Base-by-base conservation (phyloP, 2,329 filamentous ascomycete genomes). In the Fusarium nygamai region DNA sequence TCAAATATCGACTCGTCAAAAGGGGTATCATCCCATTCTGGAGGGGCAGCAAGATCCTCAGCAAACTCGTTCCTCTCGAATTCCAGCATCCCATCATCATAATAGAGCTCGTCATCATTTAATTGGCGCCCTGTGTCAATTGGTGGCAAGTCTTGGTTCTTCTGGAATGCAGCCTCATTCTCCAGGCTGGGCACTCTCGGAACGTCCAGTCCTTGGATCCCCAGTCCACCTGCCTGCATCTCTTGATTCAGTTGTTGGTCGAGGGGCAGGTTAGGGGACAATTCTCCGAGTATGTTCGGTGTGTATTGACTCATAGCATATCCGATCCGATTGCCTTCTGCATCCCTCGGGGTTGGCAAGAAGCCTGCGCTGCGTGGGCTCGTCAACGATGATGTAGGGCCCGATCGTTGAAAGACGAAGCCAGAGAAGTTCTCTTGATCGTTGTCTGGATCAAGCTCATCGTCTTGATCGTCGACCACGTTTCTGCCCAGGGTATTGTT, bases 1-100 rank as follows among this genome's bases (percentile, higher is more conserved):
- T 94, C 92, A 78, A 94, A 94, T 20, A 94, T 87, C 11, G 91
- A 92, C 79, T 94, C 92, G 69, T 94, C 92, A 79, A 94, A 94
- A 4, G 88, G 85, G 1, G 85, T 84, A 3, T 86, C 85, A 34
- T 92, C 88, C 24, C 86, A 86, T 66, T 87, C 80, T 19, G 79
- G 79, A 47, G 76, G 76, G 8, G 77, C 78, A 33, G 82, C 85
- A 7, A 86, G 83, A 57, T 85, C 84, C 64, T 84, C 85, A 13
- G 86, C 84, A 75, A 88, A 87, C 60, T 84, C 83, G 27, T 81
- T 79, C 46, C 79, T 79, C 43, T 85, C 83, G 61, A 77, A 89
- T 82, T 65, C 86, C 20, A 88, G 86, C 74, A 90, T 82, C 6
- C 91, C 91, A 77, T 91, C 90, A 71, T 93, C 91, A 77, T 92